phyloP scores from a whole-genome alignment of 2,329 filamentous ascomycete genomes.

The Juglanconis oblonga region DNA sequence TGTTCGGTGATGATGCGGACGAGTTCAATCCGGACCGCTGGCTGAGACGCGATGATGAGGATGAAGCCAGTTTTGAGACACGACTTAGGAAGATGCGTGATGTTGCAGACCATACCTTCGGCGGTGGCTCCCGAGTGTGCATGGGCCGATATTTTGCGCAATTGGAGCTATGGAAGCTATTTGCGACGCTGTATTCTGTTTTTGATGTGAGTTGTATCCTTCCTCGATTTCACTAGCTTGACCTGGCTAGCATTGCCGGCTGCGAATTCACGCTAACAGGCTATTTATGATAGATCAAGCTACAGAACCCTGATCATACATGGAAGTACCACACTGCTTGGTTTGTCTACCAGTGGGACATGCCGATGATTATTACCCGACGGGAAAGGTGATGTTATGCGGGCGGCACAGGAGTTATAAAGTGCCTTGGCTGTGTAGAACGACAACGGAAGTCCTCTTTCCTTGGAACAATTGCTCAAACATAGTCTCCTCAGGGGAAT shows the following conservation, averaged over 20 bases:
- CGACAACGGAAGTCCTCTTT: neutral
- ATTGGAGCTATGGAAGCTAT: slow-evolving; percentile 10
- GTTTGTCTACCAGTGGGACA: slow-evolving; percentile 7
- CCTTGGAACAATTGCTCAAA: slow-evolving; percentile 1
- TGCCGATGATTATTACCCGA: slow-evolving; percentile 3
- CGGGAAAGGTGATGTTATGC: neutral
- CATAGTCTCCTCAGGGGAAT: neutral
- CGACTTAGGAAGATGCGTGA: neutral
- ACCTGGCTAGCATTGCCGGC: too few relatives aligned
- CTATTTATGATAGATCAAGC: neutral
- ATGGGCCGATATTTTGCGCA: slow-evolving; percentile 7
- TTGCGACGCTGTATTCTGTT: slow-evolving; percentile 8
- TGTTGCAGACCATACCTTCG: slow-evolving; percentile 3
- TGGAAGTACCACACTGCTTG: slow-evolving; percentile 5
- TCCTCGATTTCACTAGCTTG: neutral
- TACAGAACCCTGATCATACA: neutral
- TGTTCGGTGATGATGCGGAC: slow-evolving; percentile 2
- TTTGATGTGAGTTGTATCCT: slow-evolving; percentile 6
- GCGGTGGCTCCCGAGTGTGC: slow-evolving; percentile 4
- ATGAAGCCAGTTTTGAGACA: neutral
- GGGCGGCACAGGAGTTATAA: too few relatives aligned
- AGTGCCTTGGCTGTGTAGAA: too few relatives aligned
- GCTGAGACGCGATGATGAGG: neutral
- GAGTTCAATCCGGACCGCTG: slow-evolving; percentile 5
- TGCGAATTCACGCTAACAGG: neutral